Conservation (phyloP, 306 rosid species). For the Pterocarpus santalinus region DNA sequence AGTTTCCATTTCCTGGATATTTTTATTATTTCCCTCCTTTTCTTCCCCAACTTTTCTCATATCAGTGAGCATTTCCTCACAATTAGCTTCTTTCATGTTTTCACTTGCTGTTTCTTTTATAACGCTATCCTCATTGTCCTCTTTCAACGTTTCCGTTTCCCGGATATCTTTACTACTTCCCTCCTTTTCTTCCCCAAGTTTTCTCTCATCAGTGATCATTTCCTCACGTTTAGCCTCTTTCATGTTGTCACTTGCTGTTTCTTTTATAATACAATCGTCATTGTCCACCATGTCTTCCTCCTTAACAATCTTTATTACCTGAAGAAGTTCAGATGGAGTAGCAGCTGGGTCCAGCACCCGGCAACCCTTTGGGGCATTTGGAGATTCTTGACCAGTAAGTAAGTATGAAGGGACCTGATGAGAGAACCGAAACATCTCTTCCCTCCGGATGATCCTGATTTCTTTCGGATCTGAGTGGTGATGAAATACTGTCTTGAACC, state of each 20-base stretch:
- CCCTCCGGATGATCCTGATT: slow-evolving; percentile 66
- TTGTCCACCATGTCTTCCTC: slow-evolving; percentile 54
- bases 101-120: neutral
- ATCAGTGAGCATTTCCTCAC: slow-evolving; percentile 26
- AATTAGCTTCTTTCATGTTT: slow-evolving; percentile 9
- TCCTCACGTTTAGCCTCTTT: slow-evolving; percentile 26
- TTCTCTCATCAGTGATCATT: slow-evolving; percentile 10
- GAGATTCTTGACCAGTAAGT: slow-evolving; percentile 79
- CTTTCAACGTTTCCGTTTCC: slow-evolving; percentile 39
- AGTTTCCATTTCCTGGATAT: slow-evolving; percentile 34
- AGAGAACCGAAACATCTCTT: slow-evolving; percentile 86
- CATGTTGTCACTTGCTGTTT: slow-evolving; percentile 1
- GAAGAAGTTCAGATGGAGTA: slow-evolving; percentile 78
- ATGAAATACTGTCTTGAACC: slow-evolving; percentile 85
- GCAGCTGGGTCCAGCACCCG: slow-evolving; percentile 97
- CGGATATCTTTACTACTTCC: slow-evolving; percentile 4
- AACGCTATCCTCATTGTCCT: slow-evolving; percentile 23
- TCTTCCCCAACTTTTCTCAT: slow-evolving; percentile 25
- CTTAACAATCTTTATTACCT: slow-evolving; percentile 61
- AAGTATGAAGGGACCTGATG: slow-evolving; percentile 81
- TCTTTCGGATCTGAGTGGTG: slow-evolving; percentile 69
- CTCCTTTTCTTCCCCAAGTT: slow-evolving; percentile 26
- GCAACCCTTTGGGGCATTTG: slow-evolving; percentile 86
- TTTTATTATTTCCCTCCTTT: slow-evolving; percentile 24
- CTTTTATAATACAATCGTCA: slow-evolving; percentile 41